These are phyloP conservation scores for Zalaria sp. DNA, from an alignment of 2,329 filamentous ascomycete genomes.

Conservation along the genomic window DNA sequence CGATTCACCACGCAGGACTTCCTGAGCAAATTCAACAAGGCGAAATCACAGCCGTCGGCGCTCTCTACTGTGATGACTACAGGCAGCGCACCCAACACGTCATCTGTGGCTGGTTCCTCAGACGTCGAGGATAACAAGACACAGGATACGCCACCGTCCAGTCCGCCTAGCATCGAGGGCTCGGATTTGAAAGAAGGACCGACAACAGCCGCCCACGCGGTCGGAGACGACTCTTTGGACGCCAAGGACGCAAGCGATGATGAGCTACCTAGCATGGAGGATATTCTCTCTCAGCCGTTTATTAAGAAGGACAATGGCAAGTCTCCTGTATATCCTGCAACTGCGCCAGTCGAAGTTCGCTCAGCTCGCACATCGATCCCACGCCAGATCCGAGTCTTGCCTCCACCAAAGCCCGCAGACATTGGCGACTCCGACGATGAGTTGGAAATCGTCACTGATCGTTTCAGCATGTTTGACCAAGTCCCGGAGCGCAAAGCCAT, in stretches of 20 bases:
- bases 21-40: constrained; percentile 54
- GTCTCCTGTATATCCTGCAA: neutral
- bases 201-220: neutral
- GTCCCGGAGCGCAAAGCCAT: constrained; percentile 15
- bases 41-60: constrained; percentile 25
- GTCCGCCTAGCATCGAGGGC: constrained; percentile 18
- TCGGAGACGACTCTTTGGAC: too few relatives aligned
- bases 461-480: constrained; percentile 20
- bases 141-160: constrained; percentile 28
- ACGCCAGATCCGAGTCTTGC: constrained; percentile 3
- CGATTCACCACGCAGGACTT: constrained; percentile 74
- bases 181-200: neutral
- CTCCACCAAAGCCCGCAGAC: constrained; percentile 1
- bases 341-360: neutral
- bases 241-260: constrained; percentile 6
- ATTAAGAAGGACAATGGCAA: constrained; percentile 7
- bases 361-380: neutral
- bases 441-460: constrained; percentile 46
- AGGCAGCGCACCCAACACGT: constrained; percentile 15
- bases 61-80: constrained; percentile 30
- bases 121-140: constrained; percentile 35
- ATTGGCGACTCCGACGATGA: constrained; percentile 34
- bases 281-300: constrained; percentile 17
- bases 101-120: constrained; percentile 41
- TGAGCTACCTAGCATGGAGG: constrained; percentile 26